These are phyloP conservation scores for Rhodotorula diobovata DNA, from an alignment of 768 basidiomycete genomes.

Conservation along the genomic window DNA sequence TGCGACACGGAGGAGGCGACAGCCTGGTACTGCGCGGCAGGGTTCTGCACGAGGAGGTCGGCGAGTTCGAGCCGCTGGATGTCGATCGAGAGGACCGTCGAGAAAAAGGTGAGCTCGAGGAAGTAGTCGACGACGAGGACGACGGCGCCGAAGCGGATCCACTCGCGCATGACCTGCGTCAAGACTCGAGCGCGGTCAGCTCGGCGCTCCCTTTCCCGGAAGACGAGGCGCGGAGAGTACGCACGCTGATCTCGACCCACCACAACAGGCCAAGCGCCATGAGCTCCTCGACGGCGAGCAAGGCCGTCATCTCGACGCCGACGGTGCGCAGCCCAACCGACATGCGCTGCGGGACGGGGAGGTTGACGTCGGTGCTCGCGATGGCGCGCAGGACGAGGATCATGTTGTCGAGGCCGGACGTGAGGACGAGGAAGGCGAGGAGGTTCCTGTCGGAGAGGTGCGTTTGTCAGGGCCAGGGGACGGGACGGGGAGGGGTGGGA, in stretches of 20 bases:
- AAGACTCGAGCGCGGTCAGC: neutral
- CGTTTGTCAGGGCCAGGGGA: constrained; percentile 20
- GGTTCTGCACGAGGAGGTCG: constrained; percentile 71
- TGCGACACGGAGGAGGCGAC: constrained; percentile 46
- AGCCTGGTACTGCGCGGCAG: constrained; percentile 54
- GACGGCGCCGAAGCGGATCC: constrained; percentile 87
- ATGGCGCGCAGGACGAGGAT: constrained; percentile 77
- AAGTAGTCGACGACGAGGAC: constrained; percentile 97
- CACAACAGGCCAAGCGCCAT: constrained; percentile 70
- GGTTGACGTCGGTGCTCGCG: constrained; percentile 72
- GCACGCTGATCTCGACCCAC: constrained; percentile 58
- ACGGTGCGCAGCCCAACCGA: constrained; percentile 82
- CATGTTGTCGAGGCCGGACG: constrained; percentile 97
- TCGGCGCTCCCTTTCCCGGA: no score
- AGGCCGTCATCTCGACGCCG: constrained; percentile 85
- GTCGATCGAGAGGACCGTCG: constrained; percentile 91
- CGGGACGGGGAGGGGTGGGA: constrained; percentile 15
- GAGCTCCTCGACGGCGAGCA: constrained; percentile 80
- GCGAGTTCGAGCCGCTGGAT: constrained; percentile 87
- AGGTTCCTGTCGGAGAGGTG: constrained; percentile 24
- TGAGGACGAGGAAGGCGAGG: constrained; percentile 85
- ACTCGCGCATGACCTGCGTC: constrained; percentile 63
- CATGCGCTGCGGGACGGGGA: constrained; percentile 85
- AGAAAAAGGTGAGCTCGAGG: constrained; percentile 90
- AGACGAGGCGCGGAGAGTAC: no score